Base-by-base conservation (phyloP, 768 basidiomycete genomes). In the Boletus coccyginus region DNA sequence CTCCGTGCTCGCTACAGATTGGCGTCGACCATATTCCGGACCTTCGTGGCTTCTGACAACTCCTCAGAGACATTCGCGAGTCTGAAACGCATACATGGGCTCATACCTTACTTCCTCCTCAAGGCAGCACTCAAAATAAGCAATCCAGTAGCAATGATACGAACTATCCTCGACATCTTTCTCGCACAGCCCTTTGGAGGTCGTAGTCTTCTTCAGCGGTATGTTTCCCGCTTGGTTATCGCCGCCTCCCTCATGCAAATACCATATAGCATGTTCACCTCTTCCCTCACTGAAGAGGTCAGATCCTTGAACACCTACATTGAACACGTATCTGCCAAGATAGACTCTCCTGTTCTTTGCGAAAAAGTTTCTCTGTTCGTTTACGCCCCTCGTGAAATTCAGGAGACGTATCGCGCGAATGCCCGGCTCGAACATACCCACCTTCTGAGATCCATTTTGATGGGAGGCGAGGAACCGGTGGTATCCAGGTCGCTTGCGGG, bases 91-190 rank as follows among this genome's bases (percentile, higher is more conserved):
- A 83, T 97, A 42, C 97, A 99, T 67, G 94, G 94, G 2, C 74
- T 96, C 50, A 97, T 98, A 92, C 97, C 97, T 7, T 99, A 99
- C 70, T 92, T 98, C 66, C 86, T 98, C 78, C 83, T 99, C 59
- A 98, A 94, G 70, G 82, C 92, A 9, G 88, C 93, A 13, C 74
- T 99, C 57, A 88, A 83, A 69, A 92, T 99, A 62, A 94, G 91
- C 54, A 99, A 98, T 72, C 97, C 97, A 2, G 88, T 99, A 57
- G 82, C 84, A 31, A 98, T 98, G 97, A 94, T 98, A 65, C 84
- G 97, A 70, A 87, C 77, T 51, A 80, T 97, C 5, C 79, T 99
- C 57, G 96, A 98, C 66, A 81, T 99, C 41, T 98, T 99, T 78
- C 82, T 98, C 17, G 97, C 97, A 0, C 88, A 95, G 67, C 97